Evolutionary conservation across 768 basidiomycete genomes (phyloP), one percentile per base, ranked within the genome.

Genomic region (Leccinum pellstonianum): DNA sequence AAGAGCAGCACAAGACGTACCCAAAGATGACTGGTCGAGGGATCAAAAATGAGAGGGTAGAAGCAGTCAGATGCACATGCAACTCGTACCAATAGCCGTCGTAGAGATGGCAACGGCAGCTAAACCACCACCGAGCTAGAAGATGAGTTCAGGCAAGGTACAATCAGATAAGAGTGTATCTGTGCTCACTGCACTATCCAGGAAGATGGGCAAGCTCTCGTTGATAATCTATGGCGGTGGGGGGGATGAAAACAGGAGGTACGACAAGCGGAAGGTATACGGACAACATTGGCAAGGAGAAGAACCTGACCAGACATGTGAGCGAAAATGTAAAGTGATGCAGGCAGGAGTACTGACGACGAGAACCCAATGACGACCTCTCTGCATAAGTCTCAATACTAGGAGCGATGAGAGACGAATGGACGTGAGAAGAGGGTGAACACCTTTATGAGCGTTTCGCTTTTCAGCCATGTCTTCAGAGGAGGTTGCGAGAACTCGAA

Each of bases 301-400:
- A 98, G 80, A 8, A 94, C 90, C 90, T 91, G 49, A 8, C 3
- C 9, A n/a, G 4, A 21, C 1, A 33, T 3, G 31, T 67, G 46
- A 54, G 57, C 43, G 11, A 19, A 46, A 2, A 75, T 5, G 3
- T 27, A 12, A 5, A 3, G n/a, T 1, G 21, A 29, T 31, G 25
- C 2, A 48, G 3, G 52, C 12, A 25, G 8, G 43, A 47, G 41
- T 15, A 49, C 80, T 55, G 68, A 93, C 95, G 54, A 97, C 95
- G 9, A 98, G 83, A 12, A 98, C 93, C 96, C 96, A 95, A 73
- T 95, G 93, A 3, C 92, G 83, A 0, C 91, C 90, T 63, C 79
- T 82, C 38, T 77, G 72, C 81, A 87, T 81, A 15, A 87, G 71
- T 10, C 68, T 69, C 35, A 86, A 73, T 19, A 87, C 86, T 86